These are phyloP conservation scores for Paraconiothyrium sp. DNA, from an alignment of 2,329 filamentous ascomycete genomes.

Conservation along the genomic window DNA sequence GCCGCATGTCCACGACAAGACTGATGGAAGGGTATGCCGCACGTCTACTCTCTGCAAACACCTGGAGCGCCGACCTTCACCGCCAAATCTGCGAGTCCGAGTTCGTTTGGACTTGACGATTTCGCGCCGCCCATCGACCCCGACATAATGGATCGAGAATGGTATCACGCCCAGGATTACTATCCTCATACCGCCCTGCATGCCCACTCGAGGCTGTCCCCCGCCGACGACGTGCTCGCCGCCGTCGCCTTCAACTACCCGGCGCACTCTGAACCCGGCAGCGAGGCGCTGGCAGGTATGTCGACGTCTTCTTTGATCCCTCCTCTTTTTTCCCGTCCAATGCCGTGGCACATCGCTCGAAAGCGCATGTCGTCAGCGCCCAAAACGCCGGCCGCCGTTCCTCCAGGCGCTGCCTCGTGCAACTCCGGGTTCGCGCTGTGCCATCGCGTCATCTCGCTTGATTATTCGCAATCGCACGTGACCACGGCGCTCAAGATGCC, in stretches of 20 bases:
- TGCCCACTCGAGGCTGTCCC: constrained; percentile 19
- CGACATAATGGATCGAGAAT: constrained; percentile 38
- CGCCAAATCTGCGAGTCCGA: constrained; percentile 48
- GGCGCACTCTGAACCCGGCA: constrained; percentile 21
- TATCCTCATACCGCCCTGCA: constrained; percentile 23
- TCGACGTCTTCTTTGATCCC: constrained; percentile 13
- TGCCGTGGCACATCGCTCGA: neutral
- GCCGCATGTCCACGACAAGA: constrained; percentile 29
- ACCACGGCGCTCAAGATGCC: constrained; percentile 9
- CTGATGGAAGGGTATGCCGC: constrained; percentile 52
- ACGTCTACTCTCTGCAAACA: constrained; percentile 39
- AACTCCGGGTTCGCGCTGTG: constrained; percentile 13
- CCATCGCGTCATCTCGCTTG: constrained; percentile 30
- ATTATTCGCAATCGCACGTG: constrained; percentile 33
- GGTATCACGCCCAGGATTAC: constrained; percentile 31
- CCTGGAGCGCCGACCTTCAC: constrained; percentile 51
- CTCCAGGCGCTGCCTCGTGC: neutral
- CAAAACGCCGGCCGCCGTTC: neutral
- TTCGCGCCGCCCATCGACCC: constrained; percentile 39
- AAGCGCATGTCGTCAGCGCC: neutral
- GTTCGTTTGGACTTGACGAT: constrained; percentile 52
- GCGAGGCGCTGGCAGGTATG: constrained; percentile 23
- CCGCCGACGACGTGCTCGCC: constrained; percentile 19
- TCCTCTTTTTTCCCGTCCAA: constrained; percentile 6
- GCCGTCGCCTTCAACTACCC: constrained; percentile 21